phyloP scores from a whole-genome alignment of 1,139 yeast species.

The Scheffersomyces quercinus region DNA sequence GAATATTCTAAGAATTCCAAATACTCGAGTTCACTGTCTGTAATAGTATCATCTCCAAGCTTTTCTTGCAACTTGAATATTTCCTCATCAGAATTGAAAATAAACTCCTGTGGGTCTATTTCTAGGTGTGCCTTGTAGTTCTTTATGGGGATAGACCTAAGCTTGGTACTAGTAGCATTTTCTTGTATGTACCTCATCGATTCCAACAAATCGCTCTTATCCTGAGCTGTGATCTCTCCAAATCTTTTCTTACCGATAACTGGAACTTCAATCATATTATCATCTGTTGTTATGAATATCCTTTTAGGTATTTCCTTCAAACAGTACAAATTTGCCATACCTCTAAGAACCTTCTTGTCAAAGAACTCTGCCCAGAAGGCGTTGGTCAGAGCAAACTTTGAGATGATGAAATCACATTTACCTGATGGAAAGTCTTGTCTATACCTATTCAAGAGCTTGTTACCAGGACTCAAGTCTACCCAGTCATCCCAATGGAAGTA shows the following conservation, averaged over 20 bases:
- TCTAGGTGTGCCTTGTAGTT: constrained; percentile 14
- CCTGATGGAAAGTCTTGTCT: constrained; percentile 23
- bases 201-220: not conserved
- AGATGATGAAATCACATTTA: constrained; percentile 23
- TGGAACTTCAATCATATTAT: constrained; percentile 29
- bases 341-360: constrained; percentile 33
- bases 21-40: constrained; percentile 22
- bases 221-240: constrained; percentile 10
- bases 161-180: constrained; percentile 3
- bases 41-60: constrained; percentile 14
- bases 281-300: constrained; percentile 28
- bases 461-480: constrained; percentile 34
- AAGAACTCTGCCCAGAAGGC: constrained; percentile 40
- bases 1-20: constrained; percentile 33
- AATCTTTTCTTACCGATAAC: constrained; percentile 28
- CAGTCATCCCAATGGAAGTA: constrained; percentile 48
- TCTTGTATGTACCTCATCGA: constrained; percentile 11
- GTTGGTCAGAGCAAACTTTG: constrained; percentile 29
- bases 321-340: constrained; percentile 39
- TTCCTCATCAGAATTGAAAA: constrained; percentile 33
- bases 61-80: constrained; percentile 26
- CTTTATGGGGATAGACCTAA: constrained; percentile 10
- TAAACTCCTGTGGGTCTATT: constrained; percentile 28
- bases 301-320: constrained; percentile 30
- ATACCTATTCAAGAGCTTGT: constrained; percentile 19